Percentiles rank a stretch among this genome's conserved stretches.
Evolutionary conservation across 108 stramenopile genomes (phyloP).

Genomic region (Cylindrotheca fusiformis): DNA sequence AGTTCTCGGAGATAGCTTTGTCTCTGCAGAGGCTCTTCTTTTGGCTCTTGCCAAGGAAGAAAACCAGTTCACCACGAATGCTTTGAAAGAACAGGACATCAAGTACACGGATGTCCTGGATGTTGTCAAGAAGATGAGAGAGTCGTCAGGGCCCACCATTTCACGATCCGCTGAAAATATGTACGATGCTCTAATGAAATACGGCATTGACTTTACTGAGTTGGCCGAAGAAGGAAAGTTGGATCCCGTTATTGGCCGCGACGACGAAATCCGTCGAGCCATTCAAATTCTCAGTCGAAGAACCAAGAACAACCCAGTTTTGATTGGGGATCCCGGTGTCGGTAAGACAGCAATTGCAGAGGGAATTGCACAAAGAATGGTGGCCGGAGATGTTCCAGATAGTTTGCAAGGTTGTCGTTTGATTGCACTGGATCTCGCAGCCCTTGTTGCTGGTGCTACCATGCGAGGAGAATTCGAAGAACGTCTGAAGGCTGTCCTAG

Average conservation of each 20-base stretch:
- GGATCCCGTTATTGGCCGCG: slow-evolving; percentile 98
- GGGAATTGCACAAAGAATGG: slow-evolving; percentile 88
- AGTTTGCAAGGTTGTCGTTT: slow-evolving; percentile 77
- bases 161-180: slow-evolving; percentile 79
- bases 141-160: slow-evolving; percentile 58
- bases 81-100: slow-evolving; percentile 52
- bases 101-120: slow-evolving; percentile 49
- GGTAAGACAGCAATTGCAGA: slow-evolving; percentile 98
- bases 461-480: slow-evolving; percentile 99
- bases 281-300: slow-evolving; percentile 95
- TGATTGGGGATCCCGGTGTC: slow-evolving; percentile 97
- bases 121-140: slow-evolving; percentile 55
- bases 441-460: slow-evolving; percentile 96
- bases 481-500: slow-evolving; percentile 97
- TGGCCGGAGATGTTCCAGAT: slow-evolving; percentile 88
- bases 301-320: slow-evolving; percentile 98
- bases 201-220: slow-evolving; percentile 93
- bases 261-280: slow-evolving; percentile 95
- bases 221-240: slow-evolving; percentile 78
- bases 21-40: slow-evolving; percentile 75
- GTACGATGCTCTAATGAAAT: slow-evolving; percentile 95
- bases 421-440: slow-evolving; percentile 95
- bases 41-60: slow-evolving; percentile 66
- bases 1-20: slow-evolving; percentile 72
- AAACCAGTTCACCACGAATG: slow-evolving; percentile 54